These are phyloP conservation scores for Alternaria solani DNA, from an alignment of 2,329 filamentous ascomycete species.

Conservation along the genomic window DNA sequence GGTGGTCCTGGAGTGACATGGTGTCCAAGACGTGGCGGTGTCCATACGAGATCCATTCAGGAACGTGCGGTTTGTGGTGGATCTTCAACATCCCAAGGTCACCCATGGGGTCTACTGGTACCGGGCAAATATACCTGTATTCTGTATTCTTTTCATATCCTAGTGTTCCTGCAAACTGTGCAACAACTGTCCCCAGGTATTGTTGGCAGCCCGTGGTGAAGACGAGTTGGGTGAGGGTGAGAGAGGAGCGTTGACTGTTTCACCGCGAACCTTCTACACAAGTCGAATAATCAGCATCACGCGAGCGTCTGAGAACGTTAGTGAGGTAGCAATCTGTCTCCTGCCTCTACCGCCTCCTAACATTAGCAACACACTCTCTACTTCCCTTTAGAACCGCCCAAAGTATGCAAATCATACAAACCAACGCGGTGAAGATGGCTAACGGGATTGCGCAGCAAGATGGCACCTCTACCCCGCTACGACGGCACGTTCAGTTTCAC, in stretches of 20 bases:
- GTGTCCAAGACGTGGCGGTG: no score
- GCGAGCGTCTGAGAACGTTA: neutral
- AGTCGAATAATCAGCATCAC: neutral
- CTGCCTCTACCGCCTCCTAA: neutral
- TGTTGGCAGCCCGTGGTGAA: neutral
- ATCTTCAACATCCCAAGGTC: no score
- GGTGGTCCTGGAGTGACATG: no score
- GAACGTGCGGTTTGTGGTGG: no score
- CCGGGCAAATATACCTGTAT: no score
- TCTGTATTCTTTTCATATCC: no score
- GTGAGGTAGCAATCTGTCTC: fast-evolving
- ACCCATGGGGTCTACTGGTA: no score
- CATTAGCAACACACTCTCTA: neutral
- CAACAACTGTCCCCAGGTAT: neutral
- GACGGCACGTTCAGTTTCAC: slow-evolving; percentile 11
- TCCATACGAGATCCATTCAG: no score
- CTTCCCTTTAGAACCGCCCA: neutral
- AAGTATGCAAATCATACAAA: neutral
- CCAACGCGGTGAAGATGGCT: neutral
- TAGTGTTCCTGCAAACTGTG: no score
- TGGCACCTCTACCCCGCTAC: neutral
- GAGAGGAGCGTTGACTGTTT: neutral
- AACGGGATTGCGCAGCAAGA: neutral
- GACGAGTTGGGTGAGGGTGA: neutral
- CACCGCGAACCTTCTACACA: neutral